A percentile compares a stretch with the other conserved stretches of the same genome.
Conservation (phyloP, 495 filamentous ascomycete species). For the Massariosphaeria phaeospora region DNA sequence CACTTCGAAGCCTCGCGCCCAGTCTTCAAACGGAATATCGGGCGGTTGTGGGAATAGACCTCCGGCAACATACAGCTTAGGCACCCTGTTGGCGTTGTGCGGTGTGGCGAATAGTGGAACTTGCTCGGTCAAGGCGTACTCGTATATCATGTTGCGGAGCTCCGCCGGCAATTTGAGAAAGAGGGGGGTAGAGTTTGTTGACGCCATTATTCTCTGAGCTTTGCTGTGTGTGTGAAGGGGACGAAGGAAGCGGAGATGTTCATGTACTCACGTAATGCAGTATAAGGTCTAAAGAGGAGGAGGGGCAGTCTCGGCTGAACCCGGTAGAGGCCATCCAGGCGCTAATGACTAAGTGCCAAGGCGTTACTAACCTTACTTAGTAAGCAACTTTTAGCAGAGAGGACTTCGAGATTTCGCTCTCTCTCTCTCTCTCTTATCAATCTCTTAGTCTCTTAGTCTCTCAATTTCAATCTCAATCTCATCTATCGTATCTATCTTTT, state of each 20-base stretch:
- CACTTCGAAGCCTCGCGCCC: neutral
- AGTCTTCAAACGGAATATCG: neutral
- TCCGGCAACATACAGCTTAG: neutral
- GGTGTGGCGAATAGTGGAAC: neutral
- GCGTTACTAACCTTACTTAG: no score
- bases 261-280: neutral
- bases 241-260: neutral
- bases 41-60: neutral
- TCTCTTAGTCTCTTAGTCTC: no score
- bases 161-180: conserved; percentile 11
- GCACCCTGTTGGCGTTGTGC: neutral
- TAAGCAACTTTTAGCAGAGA: no score
- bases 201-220: neutral
- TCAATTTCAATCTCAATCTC: no score
- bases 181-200: neutral
- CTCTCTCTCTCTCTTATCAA: no score
- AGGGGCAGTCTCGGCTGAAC: neutral
- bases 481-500: no score
- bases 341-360: no score
- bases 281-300: neutral
- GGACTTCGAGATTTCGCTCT: no score
- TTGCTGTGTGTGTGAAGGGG: neutral
- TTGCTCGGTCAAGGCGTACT: conserved; percentile 6
- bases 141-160: conserved; percentile 10
- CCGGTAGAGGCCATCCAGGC: neutral